phyloP scores from a whole-genome alignment of 31 red algal species.

The Porphyra umbilicalis region DNA sequence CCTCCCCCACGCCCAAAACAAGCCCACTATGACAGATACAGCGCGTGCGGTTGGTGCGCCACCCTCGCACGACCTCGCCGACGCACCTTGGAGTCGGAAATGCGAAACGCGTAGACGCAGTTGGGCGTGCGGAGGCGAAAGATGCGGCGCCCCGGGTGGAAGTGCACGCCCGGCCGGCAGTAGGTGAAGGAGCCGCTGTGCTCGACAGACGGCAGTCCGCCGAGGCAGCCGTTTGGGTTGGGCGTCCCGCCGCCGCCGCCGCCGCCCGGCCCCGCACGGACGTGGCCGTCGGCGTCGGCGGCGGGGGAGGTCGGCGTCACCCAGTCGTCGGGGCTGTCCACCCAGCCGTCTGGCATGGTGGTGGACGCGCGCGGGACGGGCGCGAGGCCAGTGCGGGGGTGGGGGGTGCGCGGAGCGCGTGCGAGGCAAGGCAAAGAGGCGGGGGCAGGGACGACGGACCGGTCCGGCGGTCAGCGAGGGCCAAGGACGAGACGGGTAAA shows the following conservation, averaged over 20 bases:
- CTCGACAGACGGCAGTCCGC: not conserved
- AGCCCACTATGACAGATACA: too few species aligned
- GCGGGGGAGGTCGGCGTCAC: not conserved
- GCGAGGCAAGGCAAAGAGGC: too few species aligned
- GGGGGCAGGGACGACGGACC: too few species aligned
- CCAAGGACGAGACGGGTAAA: too few species aligned
- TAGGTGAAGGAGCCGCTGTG: not conserved
- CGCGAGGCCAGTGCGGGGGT: not conserved
- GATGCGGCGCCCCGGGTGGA: constrained; percentile 63
- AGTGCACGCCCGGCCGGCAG: constrained; percentile 52
- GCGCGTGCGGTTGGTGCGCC: too few species aligned
- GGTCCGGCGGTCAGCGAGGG: too few species aligned
- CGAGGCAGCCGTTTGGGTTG: not conserved
- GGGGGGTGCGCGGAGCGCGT: too few species aligned
- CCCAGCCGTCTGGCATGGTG: not conserved
- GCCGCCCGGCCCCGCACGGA: not conserved
- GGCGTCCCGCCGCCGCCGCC: not conserved
- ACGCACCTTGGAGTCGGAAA: not conserved
- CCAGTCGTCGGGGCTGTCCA: not conserved
- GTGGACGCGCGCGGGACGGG: not conserved
- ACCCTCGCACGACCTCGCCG: too few species aligned
- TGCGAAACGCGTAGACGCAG: constrained; percentile 69
- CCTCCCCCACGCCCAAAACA: too few species aligned
- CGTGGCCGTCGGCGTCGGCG: not conserved
- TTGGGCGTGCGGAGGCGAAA: constrained; percentile 70